Conservation (phyloP, 2,329 filamentous ascomycete genomes). For the Camptophora hylomeconis region DNA sequence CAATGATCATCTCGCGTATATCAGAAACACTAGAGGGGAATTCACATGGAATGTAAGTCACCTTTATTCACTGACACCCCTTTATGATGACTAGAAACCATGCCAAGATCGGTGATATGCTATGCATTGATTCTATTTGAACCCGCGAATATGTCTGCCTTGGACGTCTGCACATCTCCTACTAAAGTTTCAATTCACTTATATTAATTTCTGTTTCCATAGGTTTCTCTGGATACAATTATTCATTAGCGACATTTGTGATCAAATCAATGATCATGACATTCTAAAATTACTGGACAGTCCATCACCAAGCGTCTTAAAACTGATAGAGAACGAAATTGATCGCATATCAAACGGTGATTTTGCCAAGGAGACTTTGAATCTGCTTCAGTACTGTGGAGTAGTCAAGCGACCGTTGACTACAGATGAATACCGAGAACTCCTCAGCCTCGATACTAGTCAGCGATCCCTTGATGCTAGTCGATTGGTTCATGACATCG, state of each 20-base stretch:
- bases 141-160: too few relatives aligned
- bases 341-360: neutral
- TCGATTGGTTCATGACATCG: conserved; percentile 12
- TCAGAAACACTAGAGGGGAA: conserved; percentile 7
- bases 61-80: neutral
- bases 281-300: conserved; percentile 10
- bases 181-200: too few relatives aligned
- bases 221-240: conserved; percentile 16
- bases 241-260: conserved; percentile 13
- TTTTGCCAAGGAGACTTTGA: conserved; percentile 2
- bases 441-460: conserved; percentile 4
- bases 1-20: conserved; percentile 8
- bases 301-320: conserved; percentile 6
- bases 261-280: conserved; percentile 8
- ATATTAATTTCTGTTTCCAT: too few relatives aligned
- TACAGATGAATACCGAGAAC: conserved; percentile 7
- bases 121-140: too few relatives aligned
- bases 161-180: too few relatives aligned
- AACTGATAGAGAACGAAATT: conserved; percentile 6
- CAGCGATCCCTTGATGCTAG: conserved; percentile 4
- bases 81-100: too few relatives aligned
- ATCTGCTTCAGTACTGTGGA: conserved; percentile 6
- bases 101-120: too few relatives aligned
- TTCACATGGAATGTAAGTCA: conserved; percentile 14
- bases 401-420: conserved; percentile 6